Evolutionary conservation across 2,329 filamentous ascomycete genomes (phyloP).

Genomic region (Botrytis sinoallii): DNA sequence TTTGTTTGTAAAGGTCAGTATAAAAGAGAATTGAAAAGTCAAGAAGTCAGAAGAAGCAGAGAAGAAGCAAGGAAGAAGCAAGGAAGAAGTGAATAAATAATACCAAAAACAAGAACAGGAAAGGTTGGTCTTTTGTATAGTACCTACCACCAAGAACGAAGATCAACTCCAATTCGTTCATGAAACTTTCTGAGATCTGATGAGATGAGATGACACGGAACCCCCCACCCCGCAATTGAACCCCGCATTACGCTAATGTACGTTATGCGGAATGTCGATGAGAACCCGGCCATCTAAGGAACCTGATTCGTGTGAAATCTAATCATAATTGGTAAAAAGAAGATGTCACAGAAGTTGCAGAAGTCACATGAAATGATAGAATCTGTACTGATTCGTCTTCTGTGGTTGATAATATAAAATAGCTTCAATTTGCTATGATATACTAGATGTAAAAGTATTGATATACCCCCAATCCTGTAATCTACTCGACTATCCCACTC

Average conservation of each 20-base stretch:
- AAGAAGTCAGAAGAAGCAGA: background rate
- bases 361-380: background rate
- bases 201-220: background rate
- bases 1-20: background rate
- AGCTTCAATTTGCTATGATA: background rate
- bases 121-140: background rate
- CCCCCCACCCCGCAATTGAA: slow-evolving; percentile 5
- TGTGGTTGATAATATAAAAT: background rate
- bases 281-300: background rate
- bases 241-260: slow-evolving; percentile 17
- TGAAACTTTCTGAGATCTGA: background rate
- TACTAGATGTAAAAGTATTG: background rate
- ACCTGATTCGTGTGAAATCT: background rate
- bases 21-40: background rate
- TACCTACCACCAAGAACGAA: background rate
- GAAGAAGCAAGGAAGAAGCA: background rate
- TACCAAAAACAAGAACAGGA: background rate
- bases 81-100: background rate
- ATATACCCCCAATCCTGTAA: background rate
- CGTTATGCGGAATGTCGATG: background rate
- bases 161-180: background rate
- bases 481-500: background rate
- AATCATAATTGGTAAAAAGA: background rate
- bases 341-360: background rate
- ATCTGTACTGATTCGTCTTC: background rate